Base-by-base conservation (phyloP, 352 stramenopile species). In the Pythium sukuiense region DNA sequence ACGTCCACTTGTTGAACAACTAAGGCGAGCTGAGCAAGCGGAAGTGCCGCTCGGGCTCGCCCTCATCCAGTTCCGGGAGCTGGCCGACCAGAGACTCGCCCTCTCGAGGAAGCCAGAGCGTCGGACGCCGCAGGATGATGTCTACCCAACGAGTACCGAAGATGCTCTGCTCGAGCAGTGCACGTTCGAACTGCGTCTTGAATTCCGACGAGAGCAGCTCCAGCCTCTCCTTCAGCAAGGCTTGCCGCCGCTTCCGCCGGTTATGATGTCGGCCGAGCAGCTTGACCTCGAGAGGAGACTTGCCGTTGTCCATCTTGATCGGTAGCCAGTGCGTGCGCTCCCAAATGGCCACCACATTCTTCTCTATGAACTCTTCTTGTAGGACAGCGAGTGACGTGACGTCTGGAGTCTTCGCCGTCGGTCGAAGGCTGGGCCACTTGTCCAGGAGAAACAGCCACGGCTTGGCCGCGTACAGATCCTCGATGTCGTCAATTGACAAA, bases 311-410 rank as follows among this genome's bases (percentile, higher is more conserved):
- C 49, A 73, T 65, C 50, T 82, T 81, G 72, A 85, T 83, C 0
- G 77, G 77, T 53, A 85, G 77, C 77, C 77, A 85, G 63, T 82
- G 74, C 7, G 35, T 65, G 30, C 77, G 72, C 56, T 85, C 77
- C 77, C 77, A 85, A 43, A 85, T 77, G 48, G 77, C 77, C 12
- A 65, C 61, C 9, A 61, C 70, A 46, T 85, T 73, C 18, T 72
- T 55, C 49, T 66, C 9, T 0, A 85, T 41, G n/a, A 85, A 81
- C 14, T 70, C 26, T 0, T 81, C 63, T 55, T 85, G 74, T 5
- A 69, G 35, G 11, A 54, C 14, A 2, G 69, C 46, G 20, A 85
- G 66, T 39, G 72, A 37, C 11, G 65, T 50, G 30, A 69, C 66
- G 33, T 65, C 63, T 16, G 37, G 43, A 0, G 43, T 52, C 48